Conservation (phyloP, 352 stramenopile genomes). For the Saprolegnia diclina region DNA sequence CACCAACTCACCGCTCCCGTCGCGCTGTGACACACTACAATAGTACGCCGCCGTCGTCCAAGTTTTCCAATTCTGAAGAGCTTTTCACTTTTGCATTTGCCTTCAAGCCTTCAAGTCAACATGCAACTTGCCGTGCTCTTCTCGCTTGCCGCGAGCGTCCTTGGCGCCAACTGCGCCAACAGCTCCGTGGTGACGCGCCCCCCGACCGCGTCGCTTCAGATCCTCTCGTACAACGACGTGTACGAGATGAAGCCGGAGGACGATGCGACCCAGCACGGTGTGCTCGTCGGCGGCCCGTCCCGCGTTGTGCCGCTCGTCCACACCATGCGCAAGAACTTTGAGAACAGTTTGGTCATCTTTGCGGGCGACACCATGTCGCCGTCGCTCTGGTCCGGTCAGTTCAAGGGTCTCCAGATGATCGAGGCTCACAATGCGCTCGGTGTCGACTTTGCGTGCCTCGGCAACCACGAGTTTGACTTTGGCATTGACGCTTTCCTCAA, state of each 20-base stretch:
- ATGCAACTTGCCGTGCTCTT: background rate
- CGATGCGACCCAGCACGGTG: slow-evolving; percentile 34
- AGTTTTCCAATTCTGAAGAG: background rate
- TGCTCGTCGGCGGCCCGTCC: slow-evolving; percentile 61
- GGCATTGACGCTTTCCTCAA: slow-evolving; percentile 71
- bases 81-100: background rate
- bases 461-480: slow-evolving; percentile 83
- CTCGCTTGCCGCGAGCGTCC: background rate
- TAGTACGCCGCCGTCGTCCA: too few relatives aligned
- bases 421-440: slow-evolving; percentile 69
- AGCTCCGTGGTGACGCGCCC: slow-evolving; percentile 30
- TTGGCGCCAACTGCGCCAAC: slow-evolving; percentile 13
- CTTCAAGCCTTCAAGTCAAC: background rate
- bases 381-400: slow-evolving; percentile 74
- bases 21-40: too few relatives aligned
- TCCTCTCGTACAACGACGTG: slow-evolving; percentile 72
- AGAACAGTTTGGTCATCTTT: slow-evolving; percentile 69
- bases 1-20: too few relatives aligned
- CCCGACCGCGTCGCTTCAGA: slow-evolving; percentile 45
- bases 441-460: slow-evolving; percentile 61
- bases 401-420: slow-evolving; percentile 76
- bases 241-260: slow-evolving; percentile 69
- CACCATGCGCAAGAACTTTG: slow-evolving; percentile 46
- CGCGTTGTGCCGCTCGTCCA: slow-evolving; percentile 56
- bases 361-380: slow-evolving; percentile 75